Evolutionary conservation across 1,284 basidiomycete genomes (phyloP), one percentile per base, ranked within the genome.

Genomic region (Sporisorium exsertum): DNA sequence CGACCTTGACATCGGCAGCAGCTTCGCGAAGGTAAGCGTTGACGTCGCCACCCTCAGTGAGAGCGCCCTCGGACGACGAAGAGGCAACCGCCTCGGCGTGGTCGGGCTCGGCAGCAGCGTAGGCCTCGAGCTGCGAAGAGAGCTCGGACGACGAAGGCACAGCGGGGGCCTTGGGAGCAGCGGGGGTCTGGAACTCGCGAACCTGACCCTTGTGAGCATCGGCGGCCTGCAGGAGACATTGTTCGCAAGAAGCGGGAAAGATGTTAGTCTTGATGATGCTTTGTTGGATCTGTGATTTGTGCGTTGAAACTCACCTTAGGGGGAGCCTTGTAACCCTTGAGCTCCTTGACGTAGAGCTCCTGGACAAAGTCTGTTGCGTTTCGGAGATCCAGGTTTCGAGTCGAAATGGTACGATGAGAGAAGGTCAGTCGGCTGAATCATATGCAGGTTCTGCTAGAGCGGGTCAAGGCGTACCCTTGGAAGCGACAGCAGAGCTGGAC

Each of bases 291-390:
- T 18, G 27, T 50, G 58, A 29, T 50, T 7, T 32, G 40, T 58
- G 68, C 53, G 53, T 4, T 20, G 13, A 20, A 53, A 76, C 84
- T 58, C 49, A 85, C 85, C 79, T 81, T 81, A 33, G 82, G 71
- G 42, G 83, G 86, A 37, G 88, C 86, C 89, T 94, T 96, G 91
- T 95, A 97, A 20, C 90, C 87, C 88, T 93, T 96, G 85, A 97
- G 89, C 88, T 96, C 92, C 84, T 89, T 91, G 80, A 97, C 83
- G 88, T 97, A 97, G 64, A 96, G 86, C 80, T 97, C 94, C 90
- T 96, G 93, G 65, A 97, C 89, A 82, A 96, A 88, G 88, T 97
- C 95, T 96, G 68, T 55, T 8, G 16, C 40, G 40, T 43, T 43
- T 16, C 37, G 8, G n/a, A 3, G 8, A n/a, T 10, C 24, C 5